Base-by-base conservation (phyloP, 2,329 filamentous ascomycete species). In the Purpureocillium lavendulum region DNA sequence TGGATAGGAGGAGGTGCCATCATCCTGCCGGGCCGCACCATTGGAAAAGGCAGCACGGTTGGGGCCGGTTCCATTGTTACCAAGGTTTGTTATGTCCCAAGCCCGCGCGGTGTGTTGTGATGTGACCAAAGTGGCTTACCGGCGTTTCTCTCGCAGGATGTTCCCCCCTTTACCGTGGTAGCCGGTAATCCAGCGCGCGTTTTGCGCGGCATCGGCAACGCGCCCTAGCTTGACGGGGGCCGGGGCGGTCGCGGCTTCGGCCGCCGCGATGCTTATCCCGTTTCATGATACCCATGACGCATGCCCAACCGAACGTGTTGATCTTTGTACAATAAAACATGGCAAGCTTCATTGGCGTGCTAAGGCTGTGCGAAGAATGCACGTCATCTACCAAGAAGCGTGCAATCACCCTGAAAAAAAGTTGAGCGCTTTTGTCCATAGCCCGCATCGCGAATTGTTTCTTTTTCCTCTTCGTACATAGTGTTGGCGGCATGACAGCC, bases 11-110 rank as follows among this genome's bases (percentile, higher is more conserved):
- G 84, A 11, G 83, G 83, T 52, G 84, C 81, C 12, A 80, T 76
- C 28, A 82, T 96, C 43, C 68, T 94, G 42, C 82, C 85, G 0
- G 87, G 87, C 7, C 77, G 90, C 21, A 87, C 70, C 29, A 84
- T 96, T 51, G 87, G 88, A 8, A 78, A 78, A 55, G 88, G 88
- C 4, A 78, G 75, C 40, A 86, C 84, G 1, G 75, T 95, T 44
- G 88, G 86, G 9, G 87, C 89, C 7, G 87, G 85, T 12, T 85
- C 84, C 49, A 81, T 95, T 30, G 88, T 95, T 16, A 89, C 86
- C 1, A 90, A 83, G 79, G 69, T 75, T 57, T 49, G 66, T 54
- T 50, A 37, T 21, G 3, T 12, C 36, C 2, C 29, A 14, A 13
- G 30, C 17, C 18, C 9, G 30, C 24, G 18, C n/a, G 11, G 29